Percentiles rank a stretch among this genome's conserved stretches.
Conservation (phyloP, 1,284 basidiomycete genomes). For the Cryptococcus sp. region DNA sequence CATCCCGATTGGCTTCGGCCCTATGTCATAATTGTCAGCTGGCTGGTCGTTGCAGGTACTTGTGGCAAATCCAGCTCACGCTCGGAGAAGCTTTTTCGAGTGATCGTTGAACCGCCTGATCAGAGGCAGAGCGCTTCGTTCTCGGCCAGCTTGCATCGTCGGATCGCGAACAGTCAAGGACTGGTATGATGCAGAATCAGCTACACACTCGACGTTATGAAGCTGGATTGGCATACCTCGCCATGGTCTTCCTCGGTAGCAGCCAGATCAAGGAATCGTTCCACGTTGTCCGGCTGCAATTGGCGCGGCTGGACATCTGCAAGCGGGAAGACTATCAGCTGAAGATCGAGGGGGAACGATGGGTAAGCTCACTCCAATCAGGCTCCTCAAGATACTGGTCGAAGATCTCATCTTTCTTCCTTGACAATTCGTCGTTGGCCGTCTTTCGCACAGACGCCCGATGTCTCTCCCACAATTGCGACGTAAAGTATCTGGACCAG, state of each 20-base stretch:
- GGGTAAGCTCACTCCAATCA: slow-evolving; percentile 74
- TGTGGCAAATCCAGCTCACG: slow-evolving; percentile 16
- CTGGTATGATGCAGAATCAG: slow-evolving; percentile 51
- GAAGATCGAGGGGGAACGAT: neutral
- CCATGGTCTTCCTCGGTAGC: slow-evolving; percentile 91
- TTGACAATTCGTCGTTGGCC: slow-evolving; percentile 64
- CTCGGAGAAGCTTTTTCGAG: slow-evolving; percentile 74
- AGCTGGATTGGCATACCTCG: slow-evolving; percentile 57
- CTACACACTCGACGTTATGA: neutral
- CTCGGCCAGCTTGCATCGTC: slow-evolving; percentile 94
- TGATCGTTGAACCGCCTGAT: slow-evolving; percentile 98
- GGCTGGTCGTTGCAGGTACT: neutral
- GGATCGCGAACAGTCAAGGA: slow-evolving; percentile 83
- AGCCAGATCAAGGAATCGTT: slow-evolving; percentile 78
- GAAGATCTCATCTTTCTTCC: slow-evolving; percentile 90
- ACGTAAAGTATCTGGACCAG: slow-evolving; percentile 96
- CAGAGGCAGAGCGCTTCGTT: slow-evolving; percentile 81
- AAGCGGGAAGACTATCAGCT: neutral
- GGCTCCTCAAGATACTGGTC: slow-evolving; percentile 93
- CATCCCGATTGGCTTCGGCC: slow-evolving; percentile 13
- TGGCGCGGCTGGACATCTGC: slow-evolving; percentile 79
- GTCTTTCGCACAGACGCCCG: slow-evolving; percentile 79
- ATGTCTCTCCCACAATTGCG: slow-evolving; percentile 90
- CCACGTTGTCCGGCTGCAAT: slow-evolving; percentile 67
- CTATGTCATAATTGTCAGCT: neutral